phyloP scores from a whole-genome alignment of 768 basidiomycete species.

The Strobilomyces dryophilus region DNA sequence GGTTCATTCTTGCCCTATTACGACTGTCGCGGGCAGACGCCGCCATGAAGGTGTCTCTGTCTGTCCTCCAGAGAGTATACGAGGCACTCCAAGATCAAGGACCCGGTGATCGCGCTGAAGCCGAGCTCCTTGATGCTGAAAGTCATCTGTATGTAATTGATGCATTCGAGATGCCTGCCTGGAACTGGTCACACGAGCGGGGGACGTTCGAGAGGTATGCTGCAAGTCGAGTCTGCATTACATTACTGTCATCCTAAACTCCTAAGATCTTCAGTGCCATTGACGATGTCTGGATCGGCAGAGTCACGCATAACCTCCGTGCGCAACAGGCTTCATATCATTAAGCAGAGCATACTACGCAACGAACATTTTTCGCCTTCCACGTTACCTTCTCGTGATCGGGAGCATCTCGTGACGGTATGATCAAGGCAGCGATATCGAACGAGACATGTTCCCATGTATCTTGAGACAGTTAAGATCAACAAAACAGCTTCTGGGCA shows the following conservation, averaged over 20 bases:
- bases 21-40: conserved; percentile 49
- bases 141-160: conserved; percentile 80
- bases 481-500: conserved; percentile 91
- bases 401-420: conserved; percentile 86
- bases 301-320: conserved; percentile 76
- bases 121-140: conserved; percentile 72
- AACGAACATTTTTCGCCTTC: conserved; percentile 99
- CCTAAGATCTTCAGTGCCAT: conserved; percentile 42
- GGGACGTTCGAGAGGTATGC: conserved; percentile 85
- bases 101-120: conserved; percentile 40
- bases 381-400: conserved; percentile 83
- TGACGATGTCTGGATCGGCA: conserved; percentile 78
- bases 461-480: conserved; percentile 67
- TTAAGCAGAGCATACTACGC: conserved; percentile 87
- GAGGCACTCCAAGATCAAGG: conserved; percentile 68
- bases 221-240: not conserved
- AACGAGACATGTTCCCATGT: conserved; percentile 16
- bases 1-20: not conserved
- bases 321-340: conserved; percentile 83
- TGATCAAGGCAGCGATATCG: conserved; percentile 23
- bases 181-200: conserved; percentile 85
- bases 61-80: conserved; percentile 68
- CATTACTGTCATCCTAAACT: conserved; percentile 8
- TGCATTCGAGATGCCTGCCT: conserved; percentile 93
- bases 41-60: conserved; percentile 73